Evolutionary conservation across 139 green algal genomes (phyloP).

Genomic region (Tetraselmis striata): DNA sequence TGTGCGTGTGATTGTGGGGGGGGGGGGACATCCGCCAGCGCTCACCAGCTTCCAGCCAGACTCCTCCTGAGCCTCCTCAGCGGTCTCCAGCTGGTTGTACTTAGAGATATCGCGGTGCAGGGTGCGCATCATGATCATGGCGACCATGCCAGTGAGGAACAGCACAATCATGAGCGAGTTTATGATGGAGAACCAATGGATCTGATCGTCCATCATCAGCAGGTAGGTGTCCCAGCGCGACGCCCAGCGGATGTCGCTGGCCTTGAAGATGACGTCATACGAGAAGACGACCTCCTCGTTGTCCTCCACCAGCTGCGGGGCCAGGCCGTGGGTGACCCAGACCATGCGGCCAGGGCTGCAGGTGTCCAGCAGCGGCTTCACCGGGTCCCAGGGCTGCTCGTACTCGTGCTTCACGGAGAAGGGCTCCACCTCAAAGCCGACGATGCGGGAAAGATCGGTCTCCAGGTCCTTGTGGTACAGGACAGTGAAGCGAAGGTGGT

Average conservation of each 20-base stretch:
- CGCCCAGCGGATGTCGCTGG: conserved; percentile 87
- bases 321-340: conserved; percentile 68
- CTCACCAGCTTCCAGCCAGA: conserved; percentile 92
- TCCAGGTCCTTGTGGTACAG: conserved; percentile 86
- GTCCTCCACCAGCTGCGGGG: conserved; percentile 71
- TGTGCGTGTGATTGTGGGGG: too few relatives aligned
- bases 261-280: conserved; percentile 89
- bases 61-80: conserved; percentile 90
- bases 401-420: conserved; percentile 89
- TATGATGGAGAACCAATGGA: conserved; percentile 99
- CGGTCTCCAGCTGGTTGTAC: conserved; percentile 96
- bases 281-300: conserved; percentile 92
- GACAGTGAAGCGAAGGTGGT: conserved; percentile 96
- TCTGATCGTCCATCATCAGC: conserved; percentile 90
- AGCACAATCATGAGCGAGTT: conserved; percentile 99
- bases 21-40: not conserved
- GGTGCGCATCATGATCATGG: conserved; percentile 98
- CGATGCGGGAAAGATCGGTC: conserved; percentile 80
- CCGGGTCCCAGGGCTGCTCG: conserved; percentile 63
- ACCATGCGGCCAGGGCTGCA: conserved; percentile 78
- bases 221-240: conserved; percentile 98
- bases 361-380: conserved; percentile 66
- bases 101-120: conserved; percentile 90
- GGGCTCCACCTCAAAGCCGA: conserved; percentile 94
- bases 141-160: conserved; percentile 96